Evolutionary conservation across 2,329 filamentous ascomycete species (phyloP), one percentile per base, ranked within the genome.

Genomic region (Hypomyces perniciosus): DNA sequence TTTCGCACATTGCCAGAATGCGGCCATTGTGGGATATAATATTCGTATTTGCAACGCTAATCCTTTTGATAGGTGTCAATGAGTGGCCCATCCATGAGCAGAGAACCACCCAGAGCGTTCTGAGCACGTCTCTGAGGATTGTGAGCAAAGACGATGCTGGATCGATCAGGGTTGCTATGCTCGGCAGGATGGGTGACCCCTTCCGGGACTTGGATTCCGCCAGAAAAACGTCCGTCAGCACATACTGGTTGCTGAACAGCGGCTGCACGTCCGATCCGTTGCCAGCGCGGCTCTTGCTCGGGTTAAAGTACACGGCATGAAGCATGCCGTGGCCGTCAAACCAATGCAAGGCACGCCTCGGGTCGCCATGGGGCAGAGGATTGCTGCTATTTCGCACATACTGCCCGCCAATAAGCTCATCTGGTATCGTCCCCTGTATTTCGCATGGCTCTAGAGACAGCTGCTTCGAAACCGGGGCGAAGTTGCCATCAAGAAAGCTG

Each of bases 291-390:
- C 20, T 20, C 66, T 65, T 2, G 29, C 47, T 29, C 70, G 70
- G 61, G 27, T 4, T 13, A 29, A 86, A 88, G 13, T 73, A 72
- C 0, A 88, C 83, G 1, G 85, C 85, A 30, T 79, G 79, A 8
- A 88, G 76, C 85, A 88, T 88, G 4, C 85, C 85, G 62, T 88
- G 84, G 31, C 85, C 85, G 57, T 88, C 85, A 54, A 88, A 88
- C 84, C 84, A 88, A 61, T 88, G 85, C 7, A 81, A 77, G 61
- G 85, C 81, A 55, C 82, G 74, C 37, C 75, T 76, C 3, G 80
- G 63, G 48, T 85, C 78, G 26, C 78, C 71, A 52, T 86, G 83
- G 29, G 75, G 75, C 6, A 85, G 71, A 5, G 85, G 84, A 59
- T 88, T 88, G 29, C 80, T 82, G 38, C 85, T 85, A 61, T 88